Conservation (phyloP, 2,329 filamentous ascomycete species). For the Xylariaceae sp. region DNA sequence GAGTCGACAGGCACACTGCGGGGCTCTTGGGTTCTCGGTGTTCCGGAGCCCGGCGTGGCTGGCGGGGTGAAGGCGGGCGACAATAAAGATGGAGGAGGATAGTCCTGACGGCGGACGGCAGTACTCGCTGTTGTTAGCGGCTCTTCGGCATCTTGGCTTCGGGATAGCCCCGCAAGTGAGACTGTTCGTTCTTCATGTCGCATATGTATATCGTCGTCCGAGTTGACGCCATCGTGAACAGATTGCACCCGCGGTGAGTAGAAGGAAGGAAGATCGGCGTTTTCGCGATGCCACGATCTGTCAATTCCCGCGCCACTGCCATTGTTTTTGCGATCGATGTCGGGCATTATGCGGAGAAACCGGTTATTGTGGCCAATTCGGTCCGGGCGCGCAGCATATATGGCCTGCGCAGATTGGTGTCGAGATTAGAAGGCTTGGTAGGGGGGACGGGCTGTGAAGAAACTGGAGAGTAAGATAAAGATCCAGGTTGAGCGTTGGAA, state of each 20-base stretch:
- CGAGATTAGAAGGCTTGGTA: not conserved
- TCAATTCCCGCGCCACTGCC: not conserved
- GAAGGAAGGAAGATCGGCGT: slow-evolving; percentile 40
- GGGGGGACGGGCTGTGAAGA: not conserved
- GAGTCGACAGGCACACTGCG: slow-evolving; percentile 57
- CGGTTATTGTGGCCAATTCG: not conserved
- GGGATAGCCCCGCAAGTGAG: slow-evolving; percentile 23
- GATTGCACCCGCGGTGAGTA: slow-evolving; percentile 39
- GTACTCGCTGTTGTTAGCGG: slow-evolving; percentile 3
- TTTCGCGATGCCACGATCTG: slow-evolving; percentile 24
- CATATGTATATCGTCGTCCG: slow-evolving; percentile 10
- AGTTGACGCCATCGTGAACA: slow-evolving; percentile 16
- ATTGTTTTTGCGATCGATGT: slow-evolving; percentile 2
- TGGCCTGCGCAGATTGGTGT: not conserved
- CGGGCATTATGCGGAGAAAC: slow-evolving; percentile 8
- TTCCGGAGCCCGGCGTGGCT: slow-evolving; percentile 54
- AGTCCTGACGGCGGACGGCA: slow-evolving; percentile 11
- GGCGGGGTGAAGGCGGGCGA: slow-evolving; percentile 81
- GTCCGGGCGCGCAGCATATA: not conserved
- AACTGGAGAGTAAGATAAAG: not conserved
- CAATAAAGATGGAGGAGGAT: slow-evolving; percentile 62
- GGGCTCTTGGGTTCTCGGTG: slow-evolving; percentile 41
- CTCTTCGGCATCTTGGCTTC: not conserved
- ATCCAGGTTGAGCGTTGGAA: not conserved
- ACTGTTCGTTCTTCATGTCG: slow-evolving; percentile 30